Conservation (phyloP, 169 alveolate genomes). For the Cytauxzoon felis region DNA sequence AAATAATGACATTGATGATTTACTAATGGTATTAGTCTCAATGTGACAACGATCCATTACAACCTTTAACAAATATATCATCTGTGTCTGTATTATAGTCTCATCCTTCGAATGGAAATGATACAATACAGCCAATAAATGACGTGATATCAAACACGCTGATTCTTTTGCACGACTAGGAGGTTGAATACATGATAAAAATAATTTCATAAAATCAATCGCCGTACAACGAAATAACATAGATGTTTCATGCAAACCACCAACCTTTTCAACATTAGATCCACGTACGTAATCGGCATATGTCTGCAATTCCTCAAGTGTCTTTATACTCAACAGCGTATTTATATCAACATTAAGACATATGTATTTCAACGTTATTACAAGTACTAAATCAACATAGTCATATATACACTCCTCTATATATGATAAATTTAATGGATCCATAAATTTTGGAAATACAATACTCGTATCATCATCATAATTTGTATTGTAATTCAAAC, state of each 20-base stretch:
- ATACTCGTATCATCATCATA: not conserved
- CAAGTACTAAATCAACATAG: conserved; percentile 45
- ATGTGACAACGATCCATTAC: conserved; percentile 54
- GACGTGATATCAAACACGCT: conserved; percentile 57
- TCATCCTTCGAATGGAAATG: conserved; percentile 61
- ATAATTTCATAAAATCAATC: conserved; percentile 58
- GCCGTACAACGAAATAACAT: conserved; percentile 60
- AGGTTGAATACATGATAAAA: conserved; percentile 55
- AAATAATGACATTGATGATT: conserved; percentile 11
- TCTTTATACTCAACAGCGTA: conserved; percentile 12
- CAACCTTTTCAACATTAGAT: not conserved
- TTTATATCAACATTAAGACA: conserved; percentile 46
- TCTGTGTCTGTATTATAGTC: conserved; percentile 55
- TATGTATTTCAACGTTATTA: conserved; percentile 54
- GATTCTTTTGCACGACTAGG: conserved; percentile 57
- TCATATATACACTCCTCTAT: conserved; percentile 55
- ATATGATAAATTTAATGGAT: conserved; percentile 35
- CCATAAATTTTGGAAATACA: conserved; percentile 35
- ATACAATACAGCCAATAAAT: conserved; percentile 32
- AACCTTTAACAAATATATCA: conserved; percentile 56
- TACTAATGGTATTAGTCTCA: conserved; percentile 33
- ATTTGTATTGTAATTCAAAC: not conserved
- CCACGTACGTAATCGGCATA: conserved; percentile 17
- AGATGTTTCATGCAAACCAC: conserved; percentile 28
- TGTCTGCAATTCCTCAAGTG: conserved; percentile 21